Percentiles rank a stretch among this genome's conserved stretches.
Evolutionary conservation across 768 basidiomycete species (phyloP).

Genomic region (Leccinum sublutescens): DNA sequence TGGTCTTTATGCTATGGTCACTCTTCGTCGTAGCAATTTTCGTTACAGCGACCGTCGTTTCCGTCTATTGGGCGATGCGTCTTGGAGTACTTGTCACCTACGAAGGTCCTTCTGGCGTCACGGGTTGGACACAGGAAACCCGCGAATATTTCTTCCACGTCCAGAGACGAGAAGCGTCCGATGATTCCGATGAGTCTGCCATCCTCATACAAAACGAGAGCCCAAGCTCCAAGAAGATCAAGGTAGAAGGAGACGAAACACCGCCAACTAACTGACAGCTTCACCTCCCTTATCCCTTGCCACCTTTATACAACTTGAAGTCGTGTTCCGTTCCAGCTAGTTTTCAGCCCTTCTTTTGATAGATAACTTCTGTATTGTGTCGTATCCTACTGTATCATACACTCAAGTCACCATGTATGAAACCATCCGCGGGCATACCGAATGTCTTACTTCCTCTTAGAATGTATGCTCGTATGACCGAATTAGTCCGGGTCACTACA

Average conservation of each 20-base stretch:
- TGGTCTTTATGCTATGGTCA: slow-evolving; percentile 33
- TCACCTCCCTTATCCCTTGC: neutral
- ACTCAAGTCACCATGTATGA: slow-evolving; percentile 8
- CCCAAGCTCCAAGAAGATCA: slow-evolving; percentile 19
- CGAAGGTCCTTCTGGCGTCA: slow-evolving; percentile 32
- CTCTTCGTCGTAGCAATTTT: slow-evolving; percentile 35
- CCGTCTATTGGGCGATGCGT: slow-evolving; percentile 34
- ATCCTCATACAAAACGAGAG: slow-evolving; percentile 23
- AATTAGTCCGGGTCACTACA: neutral
- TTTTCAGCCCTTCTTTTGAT: neutral
- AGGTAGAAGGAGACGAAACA: slow-evolving; percentile 24
- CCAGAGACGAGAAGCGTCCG: slow-evolving; percentile 18
- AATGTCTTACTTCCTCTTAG: neutral
- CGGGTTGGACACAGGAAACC: slow-evolving; percentile 32
- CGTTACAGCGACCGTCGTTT: slow-evolving; percentile 31
- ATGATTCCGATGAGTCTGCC: slow-evolving; percentile 26
- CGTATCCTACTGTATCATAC: slow-evolving; percentile 15
- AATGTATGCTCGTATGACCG: neutral
- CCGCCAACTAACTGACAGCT: neutral
- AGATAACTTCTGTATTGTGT: neutral
- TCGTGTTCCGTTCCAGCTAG: neutral
- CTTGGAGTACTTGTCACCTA: slow-evolving; percentile 36
- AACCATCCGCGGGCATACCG: slow-evolving; percentile 1
- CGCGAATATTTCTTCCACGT: slow-evolving; percentile 19
- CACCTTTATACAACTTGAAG: neutral